These are phyloP conservation scores for Linum tenue DNA, from an alignment of 345 rosid genomes.

Conservation along the genomic window DNA sequence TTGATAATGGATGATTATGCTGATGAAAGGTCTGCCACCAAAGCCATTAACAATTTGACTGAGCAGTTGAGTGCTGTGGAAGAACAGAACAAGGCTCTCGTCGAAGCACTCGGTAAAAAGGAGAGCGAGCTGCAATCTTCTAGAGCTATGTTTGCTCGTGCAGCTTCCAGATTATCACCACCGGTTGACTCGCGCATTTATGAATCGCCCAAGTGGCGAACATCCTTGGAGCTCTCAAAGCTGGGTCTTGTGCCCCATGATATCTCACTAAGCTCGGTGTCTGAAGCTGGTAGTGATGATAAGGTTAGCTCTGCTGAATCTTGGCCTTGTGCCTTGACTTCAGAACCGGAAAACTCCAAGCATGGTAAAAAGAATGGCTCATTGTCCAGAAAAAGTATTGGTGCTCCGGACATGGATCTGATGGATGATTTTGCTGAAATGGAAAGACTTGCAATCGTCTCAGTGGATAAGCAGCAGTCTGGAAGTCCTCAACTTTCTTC, in stretches of 20 bases:
- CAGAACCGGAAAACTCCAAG: slow-evolving; percentile 65
- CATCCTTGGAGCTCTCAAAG: slow-evolving; percentile 31
- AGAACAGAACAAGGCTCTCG: slow-evolving; percentile 76
- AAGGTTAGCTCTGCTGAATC: slow-evolving; percentile 68
- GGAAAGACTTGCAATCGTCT: slow-evolving; percentile 67
- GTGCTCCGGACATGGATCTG: slow-evolving; percentile 63
- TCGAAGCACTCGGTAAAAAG: slow-evolving; percentile 56
- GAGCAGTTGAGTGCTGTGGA: slow-evolving; percentile 59
- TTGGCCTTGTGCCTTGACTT: slow-evolving; percentile 62
- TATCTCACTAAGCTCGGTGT: slow-evolving; percentile 44
- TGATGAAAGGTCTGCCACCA: slow-evolving; percentile 22
- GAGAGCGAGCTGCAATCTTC: slow-evolving; percentile 66
- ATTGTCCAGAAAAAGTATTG: slow-evolving; percentile 33
- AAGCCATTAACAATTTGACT: slow-evolving; percentile 36
- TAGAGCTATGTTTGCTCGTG: slow-evolving; percentile 46
- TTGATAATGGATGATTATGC: slow-evolving; percentile 23
- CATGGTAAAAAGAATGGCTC: slow-evolving; percentile 40
- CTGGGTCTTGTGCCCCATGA: slow-evolving; percentile 33
- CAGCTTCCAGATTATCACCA: slow-evolving; percentile 46
- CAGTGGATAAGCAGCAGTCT: slow-evolving; percentile 37
- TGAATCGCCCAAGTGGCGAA: slow-evolving; percentile 37
- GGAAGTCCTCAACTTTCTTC: slow-evolving; percentile 29
- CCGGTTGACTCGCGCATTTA: slow-evolving; percentile 54
- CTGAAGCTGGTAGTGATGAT: slow-evolving; percentile 64
- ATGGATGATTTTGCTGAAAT: slow-evolving; percentile 97